Base-by-base conservation (phyloP, 495 filamentous ascomycete species). In the Podospora tetraspora region DNA sequence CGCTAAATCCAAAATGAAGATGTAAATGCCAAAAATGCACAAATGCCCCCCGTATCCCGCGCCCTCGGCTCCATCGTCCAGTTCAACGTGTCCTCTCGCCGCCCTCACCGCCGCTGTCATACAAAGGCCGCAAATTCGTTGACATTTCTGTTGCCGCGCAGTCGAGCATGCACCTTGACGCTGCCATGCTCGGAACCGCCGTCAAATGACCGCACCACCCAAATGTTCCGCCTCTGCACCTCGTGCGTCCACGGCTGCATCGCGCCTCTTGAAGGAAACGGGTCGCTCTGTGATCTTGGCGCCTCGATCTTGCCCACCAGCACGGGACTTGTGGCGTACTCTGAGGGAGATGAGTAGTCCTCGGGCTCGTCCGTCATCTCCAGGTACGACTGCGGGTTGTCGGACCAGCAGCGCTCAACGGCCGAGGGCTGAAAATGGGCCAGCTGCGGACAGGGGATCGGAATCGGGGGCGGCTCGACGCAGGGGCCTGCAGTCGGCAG, bases 301-400 rank as follows among this genome's bases (percentile, higher is more conserved):
- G 59, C 13, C 16, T 27, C 62, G 19, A 37, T 64, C 21, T 34
- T 34, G 4, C 23, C 23, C 32, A 19, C 23, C 65, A 57, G 22
- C 22, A 19, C 23, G 43, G 43, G 43, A 52, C 43, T 52, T 52
- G 43, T 63, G 61, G 11, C 9, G 61, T 23, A 11, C 23, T 34
- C 58, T 57, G 59, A 5, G 30, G 32, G 30, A 64, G 37, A 13
- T 30, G 32, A 56, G 62, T 16, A 56, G 62, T 62, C 60, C 32
- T 64, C 62, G 16, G 22, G 37, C 29, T 75, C 71, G 22, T 75
- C 73, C 24, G 67, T 67, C 76, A 78, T 78, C 56, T 68, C 63
- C 21, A 76, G 64, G 27, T 75, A 78, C 9, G 76, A 78, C n/a
- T 62, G 29, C 16, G 76, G 76, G 37, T 78, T 78, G 23, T 73